Evolutionary conservation across 495 filamentous ascomycete genomes (phyloP).

Genomic region (Aspergillus avenaceus): DNA sequence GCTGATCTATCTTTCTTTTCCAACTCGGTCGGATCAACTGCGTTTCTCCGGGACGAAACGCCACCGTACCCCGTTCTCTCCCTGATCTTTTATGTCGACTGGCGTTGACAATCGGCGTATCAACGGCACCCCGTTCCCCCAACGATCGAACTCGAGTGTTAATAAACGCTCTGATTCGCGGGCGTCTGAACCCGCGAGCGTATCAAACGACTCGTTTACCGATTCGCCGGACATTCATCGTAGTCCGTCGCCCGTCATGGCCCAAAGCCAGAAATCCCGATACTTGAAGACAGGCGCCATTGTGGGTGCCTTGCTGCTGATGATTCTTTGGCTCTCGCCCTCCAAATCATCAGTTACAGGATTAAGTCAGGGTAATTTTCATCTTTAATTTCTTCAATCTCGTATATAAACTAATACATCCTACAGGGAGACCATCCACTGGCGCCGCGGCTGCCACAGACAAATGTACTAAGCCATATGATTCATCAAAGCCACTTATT

Average conservation of each 20-base stretch:
- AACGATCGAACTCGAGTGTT: conserved; percentile 15
- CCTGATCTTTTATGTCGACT: conserved; percentile 46
- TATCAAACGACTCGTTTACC: conserved; percentile 10
- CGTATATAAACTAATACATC: not conserved
- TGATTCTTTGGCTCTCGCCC: conserved; percentile 73
- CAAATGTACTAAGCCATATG: conserved; percentile 76
- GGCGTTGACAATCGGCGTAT: conserved; percentile 33
- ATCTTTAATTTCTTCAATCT: not conserved
- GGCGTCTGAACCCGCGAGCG: conserved; percentile 17
- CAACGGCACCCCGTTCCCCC: conserved; percentile 13
- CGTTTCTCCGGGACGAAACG: conserved; percentile 11
- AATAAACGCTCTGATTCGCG: conserved; percentile 34
- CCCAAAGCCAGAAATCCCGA: conserved; percentile 68
- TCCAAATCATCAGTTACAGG: conserved; percentile 34
- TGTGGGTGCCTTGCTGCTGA: conserved; percentile 65
- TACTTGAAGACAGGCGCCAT: conserved; percentile 81
- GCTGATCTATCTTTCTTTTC: conserved; percentile 19
- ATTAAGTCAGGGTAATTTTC: conserved; percentile 35
- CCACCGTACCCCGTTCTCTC: conserved; percentile 6
- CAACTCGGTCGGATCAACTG: conserved; percentile 6
- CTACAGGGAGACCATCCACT: conserved; percentile 25
- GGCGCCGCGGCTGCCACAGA: conserved; percentile 22
- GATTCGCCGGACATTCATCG: conserved; percentile 7
- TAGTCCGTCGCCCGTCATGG: conserved; percentile 38
- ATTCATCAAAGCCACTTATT: conserved; percentile 83